Base-by-base conservation (phyloP, 2,329 filamentous ascomycete genomes). In the Ophiostoma himal-ulmi region DNA sequence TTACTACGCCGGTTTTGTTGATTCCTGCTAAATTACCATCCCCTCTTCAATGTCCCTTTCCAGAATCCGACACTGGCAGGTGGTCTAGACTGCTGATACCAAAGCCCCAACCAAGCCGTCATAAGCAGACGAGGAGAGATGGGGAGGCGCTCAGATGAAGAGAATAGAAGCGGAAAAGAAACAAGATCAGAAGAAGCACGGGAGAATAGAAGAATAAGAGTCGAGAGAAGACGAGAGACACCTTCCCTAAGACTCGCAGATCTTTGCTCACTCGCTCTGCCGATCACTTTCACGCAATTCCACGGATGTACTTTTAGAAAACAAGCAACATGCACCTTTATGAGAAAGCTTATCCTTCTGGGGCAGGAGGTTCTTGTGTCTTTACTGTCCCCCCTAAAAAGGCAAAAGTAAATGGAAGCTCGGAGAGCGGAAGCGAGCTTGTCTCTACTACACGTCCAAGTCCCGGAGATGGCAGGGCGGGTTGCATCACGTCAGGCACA, bases 181-280 rank as follows among this genome's bases (percentile, higher is more conserved):
- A 48, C 6, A n/a, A 48, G 2, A 17, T 22, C 11, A 57, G n/a
- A 57, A 26, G 52, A 57, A 57, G 17, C 17, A 17, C 11, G 26
- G n/a, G 22, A 57, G 52, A 54, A 13, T 8, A 11, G 44, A 48
- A 48, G 17, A n/a, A 44, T 1, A 44, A n/a, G 17, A 48, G n/a
- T 48, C 3, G n/a, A 26, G 20, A 54, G 8, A 20, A n/a, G 48
- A 54, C 48, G 17, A 20, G 5, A n/a, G 1, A 17, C 34, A 64
- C 60, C 60, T 64, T 64, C 60, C 60, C 60, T 64, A 64, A 64
- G 22, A 64, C 60, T n/a, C 13, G 13, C 60, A n/a, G 60, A n/a
- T 64, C 60, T 39, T 64, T 36, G 60, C 34, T 36, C 34, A 39
- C 52, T 57, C 52, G 52, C 22, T 22, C 52, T 22, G 60, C 13